Conservation (phyloP, 768 basidiomycete species). For the Boletus vinaceobasis region DNA sequence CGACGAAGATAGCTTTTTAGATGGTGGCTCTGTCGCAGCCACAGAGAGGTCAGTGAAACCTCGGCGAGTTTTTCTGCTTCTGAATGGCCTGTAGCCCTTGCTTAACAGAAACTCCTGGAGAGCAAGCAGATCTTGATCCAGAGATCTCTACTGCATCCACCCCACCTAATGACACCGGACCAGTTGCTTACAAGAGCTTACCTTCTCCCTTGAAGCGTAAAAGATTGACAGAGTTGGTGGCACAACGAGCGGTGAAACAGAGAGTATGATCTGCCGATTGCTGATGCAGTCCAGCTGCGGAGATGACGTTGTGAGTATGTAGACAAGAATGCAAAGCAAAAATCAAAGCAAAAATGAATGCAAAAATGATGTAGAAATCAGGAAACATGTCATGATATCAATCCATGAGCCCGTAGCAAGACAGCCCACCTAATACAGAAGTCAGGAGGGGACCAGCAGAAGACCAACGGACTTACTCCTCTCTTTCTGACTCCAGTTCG, state of each 20-base stretch:
- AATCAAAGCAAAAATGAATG: constrained; percentile 13
- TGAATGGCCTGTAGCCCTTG: constrained; percentile 6
- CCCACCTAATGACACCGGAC: neutral
- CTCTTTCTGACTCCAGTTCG: constrained; percentile 70
- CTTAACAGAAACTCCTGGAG: neutral
- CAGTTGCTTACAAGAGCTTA: constrained; percentile 16
- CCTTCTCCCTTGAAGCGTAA: constrained; percentile 23
- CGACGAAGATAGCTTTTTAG: constrained; percentile 3
- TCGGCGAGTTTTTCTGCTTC: neutral
- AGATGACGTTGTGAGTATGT: constrained; percentile 18
- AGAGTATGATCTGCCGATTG: constrained; percentile 11
- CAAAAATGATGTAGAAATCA: constrained; percentile 22
- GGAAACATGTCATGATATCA: constrained; percentile 35
- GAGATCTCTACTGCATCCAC: neutral
- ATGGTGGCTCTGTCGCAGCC: neutral
- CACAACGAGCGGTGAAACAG: constrained; percentile 9
- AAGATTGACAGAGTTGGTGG: constrained; percentile 13
- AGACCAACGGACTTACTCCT: constrained; percentile 57
- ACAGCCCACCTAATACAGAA: constrained; percentile 55
- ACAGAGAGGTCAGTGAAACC: constrained; percentile 11
- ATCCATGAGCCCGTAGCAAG: constrained; percentile 48
- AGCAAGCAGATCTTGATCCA: constrained; percentile 2
- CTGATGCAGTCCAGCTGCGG: constrained; percentile 19
- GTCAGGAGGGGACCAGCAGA: constrained; percentile 8
- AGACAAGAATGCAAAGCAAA: constrained; percentile 20